Percentiles rank a stretch among this genome's conserved stretches.
Evolutionary conservation across 257 asterid species (phyloP).

Genomic region (Cynanchum wilfordii): DNA sequence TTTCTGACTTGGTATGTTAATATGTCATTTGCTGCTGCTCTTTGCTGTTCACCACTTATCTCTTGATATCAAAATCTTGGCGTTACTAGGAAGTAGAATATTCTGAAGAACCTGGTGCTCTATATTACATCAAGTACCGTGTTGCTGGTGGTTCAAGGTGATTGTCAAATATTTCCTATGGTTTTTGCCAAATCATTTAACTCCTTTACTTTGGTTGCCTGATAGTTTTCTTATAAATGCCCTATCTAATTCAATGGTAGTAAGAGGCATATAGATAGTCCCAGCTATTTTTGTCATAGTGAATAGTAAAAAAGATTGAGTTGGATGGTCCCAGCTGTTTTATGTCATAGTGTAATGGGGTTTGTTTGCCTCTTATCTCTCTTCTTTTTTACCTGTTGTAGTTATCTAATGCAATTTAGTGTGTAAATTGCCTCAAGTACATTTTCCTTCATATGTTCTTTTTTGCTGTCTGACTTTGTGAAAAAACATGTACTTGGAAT

Average conservation of each 20-base stretch:
- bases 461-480: background rate
- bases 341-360: background rate
- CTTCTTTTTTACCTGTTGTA: background rate
- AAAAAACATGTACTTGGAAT: background rate
- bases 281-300: background rate
- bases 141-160: conserved; percentile 99
- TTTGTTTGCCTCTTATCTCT: background rate
- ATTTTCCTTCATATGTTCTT: background rate
- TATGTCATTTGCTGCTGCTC: conserved; percentile 10
- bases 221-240: background rate
- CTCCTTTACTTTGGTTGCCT: background rate
- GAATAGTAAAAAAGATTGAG: background rate
- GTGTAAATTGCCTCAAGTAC: background rate
- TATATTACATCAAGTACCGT: conserved; percentile 93
- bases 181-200: background rate
- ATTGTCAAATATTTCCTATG: background rate
- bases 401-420: background rate
- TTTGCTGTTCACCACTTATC: conserved; percentile 9
- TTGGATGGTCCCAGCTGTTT: background rate
- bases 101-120: conserved; percentile 86
- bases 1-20: conserved; percentile 73
- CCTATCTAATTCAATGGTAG: background rate
- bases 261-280: background rate
- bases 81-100: conserved; percentile 84
- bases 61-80: conserved; percentile 10